These are phyloP conservation scores for Fusarium sp. DNA, from an alignment of 2,329 filamentous ascomycete genomes.

Conservation along the genomic window DNA sequence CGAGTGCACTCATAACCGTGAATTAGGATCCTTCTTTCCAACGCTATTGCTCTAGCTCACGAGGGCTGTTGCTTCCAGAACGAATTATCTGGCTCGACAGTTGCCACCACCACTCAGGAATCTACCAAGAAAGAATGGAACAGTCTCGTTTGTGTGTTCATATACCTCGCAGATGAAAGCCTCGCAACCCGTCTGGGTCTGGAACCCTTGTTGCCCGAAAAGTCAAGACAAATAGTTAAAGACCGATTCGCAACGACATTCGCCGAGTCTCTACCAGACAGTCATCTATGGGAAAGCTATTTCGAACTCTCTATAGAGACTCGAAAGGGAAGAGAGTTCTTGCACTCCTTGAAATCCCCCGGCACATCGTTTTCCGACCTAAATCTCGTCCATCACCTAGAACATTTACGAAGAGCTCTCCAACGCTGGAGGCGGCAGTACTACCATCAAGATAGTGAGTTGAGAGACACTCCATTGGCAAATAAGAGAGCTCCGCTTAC, in stretches of 20 bases:
- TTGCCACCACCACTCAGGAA: neutral
- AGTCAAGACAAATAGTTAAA: constrained; percentile 26
- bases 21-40: constrained; percentile 31
- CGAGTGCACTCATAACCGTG: no score
- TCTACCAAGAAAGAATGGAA: constrained; percentile 22
- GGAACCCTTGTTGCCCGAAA: constrained; percentile 24
- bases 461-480: no score
- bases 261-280: constrained; percentile 15
- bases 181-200: constrained; percentile 18
- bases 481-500: neutral
- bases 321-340: constrained; percentile 24
- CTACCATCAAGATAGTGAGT: neutral
- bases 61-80: constrained; percentile 29
- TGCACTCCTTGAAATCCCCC: constrained; percentile 3
- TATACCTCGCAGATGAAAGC: constrained; percentile 28
- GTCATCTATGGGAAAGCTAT: constrained; percentile 26
- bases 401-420: neutral
- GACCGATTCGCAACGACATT: constrained; percentile 25
- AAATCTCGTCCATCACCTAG: neutral
- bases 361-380: neutral
- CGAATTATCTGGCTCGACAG: neutral
- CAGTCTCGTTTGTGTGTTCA: constrained; percentile 27
- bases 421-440: neutral
- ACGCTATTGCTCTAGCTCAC: constrained; percentile 29
- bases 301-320: constrained; percentile 23